Conservation (phyloP, 2,329 filamentous ascomycete species). For the Didymella arachidicola region DNA sequence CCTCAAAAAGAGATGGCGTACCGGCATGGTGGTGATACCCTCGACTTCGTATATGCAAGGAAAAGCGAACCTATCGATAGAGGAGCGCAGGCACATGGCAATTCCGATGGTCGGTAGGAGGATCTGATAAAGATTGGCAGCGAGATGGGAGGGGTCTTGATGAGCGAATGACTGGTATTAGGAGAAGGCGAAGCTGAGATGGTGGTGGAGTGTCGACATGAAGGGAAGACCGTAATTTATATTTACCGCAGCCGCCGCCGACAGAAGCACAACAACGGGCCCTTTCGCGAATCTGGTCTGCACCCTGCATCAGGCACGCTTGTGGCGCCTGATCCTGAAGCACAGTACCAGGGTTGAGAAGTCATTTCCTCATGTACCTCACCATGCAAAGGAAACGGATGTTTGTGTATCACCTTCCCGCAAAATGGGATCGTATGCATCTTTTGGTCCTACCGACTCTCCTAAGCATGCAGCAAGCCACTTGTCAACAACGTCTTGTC, state of each 20-base stretch:
- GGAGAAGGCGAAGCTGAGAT: constrained; percentile 1
- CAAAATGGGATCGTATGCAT: constrained; percentile 9
- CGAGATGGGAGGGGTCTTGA: background rate
- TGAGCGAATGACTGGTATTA: constrained; percentile 5
- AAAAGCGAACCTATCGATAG: constrained; percentile 36
- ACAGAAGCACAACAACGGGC: constrained; percentile 5
- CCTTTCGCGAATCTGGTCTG: constrained; percentile 9
- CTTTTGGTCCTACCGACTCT: constrained; percentile 16
- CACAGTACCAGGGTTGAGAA: constrained; percentile 25
- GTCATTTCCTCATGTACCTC: constrained; percentile 20
- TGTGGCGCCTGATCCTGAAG: constrained; percentile 28
- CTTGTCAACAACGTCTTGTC: constrained; percentile 18
- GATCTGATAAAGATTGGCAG: background rate
- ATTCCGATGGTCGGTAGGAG: background rate
- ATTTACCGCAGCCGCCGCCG: constrained; percentile 8
- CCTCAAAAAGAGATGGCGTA: constrained; percentile 25
- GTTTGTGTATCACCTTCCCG: constrained; percentile 13
- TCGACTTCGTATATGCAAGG: constrained; percentile 41
- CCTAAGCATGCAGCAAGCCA: constrained; percentile 10
- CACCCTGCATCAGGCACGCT: constrained; percentile 26
- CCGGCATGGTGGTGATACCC: constrained; percentile 47
- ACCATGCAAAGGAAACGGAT: constrained; percentile 16
- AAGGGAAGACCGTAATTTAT: constrained; percentile 14
- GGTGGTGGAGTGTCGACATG: constrained; percentile 3
- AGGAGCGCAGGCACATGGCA: constrained; percentile 40